Conservation (phyloP, 2,329 filamentous ascomycete species). For the Ceratocystis cacaofunesta region DNA sequence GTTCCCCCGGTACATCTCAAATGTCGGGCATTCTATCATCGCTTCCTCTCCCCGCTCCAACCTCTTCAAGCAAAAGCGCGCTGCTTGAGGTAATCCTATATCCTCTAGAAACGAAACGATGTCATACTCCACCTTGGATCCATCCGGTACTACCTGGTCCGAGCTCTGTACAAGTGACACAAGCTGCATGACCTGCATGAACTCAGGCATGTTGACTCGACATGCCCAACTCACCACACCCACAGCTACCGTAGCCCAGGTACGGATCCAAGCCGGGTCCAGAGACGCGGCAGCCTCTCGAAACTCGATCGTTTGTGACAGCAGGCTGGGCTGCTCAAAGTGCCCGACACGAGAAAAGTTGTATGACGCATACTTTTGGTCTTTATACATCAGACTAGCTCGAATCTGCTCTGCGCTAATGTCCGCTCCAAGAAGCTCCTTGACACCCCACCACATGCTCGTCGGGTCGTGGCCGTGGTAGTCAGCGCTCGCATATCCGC, state of each 20-base stretch:
- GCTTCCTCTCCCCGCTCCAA: slow-evolving; percentile 2
- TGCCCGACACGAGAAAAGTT: slow-evolving; percentile 7
- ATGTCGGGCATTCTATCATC: not conserved
- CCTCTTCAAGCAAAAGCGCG: slow-evolving; percentile 13
- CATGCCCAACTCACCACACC: slow-evolving; percentile 23
- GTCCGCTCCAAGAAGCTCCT: slow-evolving; percentile 20
- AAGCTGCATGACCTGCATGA: slow-evolving; percentile 21
- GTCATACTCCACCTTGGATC: slow-evolving; percentile 23
- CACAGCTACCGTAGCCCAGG: slow-evolving; percentile 25
- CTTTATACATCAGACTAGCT: slow-evolving; percentile 20
- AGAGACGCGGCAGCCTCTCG: slow-evolving; percentile 26
- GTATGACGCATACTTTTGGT: slow-evolving; percentile 16
- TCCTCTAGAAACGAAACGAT: slow-evolving; percentile 26
- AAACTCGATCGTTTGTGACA: slow-evolving; percentile 24
- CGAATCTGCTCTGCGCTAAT: slow-evolving; percentile 20
- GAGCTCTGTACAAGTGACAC: slow-evolving; percentile 18
- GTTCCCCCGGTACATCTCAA: not conserved
- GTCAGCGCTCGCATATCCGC: not conserved
- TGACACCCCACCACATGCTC: slow-evolving; percentile 19
- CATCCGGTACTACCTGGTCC: not conserved
- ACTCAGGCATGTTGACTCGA: slow-evolving; percentile 22
- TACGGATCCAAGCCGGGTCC: slow-evolving; percentile 24
- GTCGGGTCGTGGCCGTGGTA: not conserved
- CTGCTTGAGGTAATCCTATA: slow-evolving; percentile 24
- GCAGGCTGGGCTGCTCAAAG: not conserved